These are phyloP conservation scores for Cyanidioschyzon merolae DNA, from an alignment of 23 red algal genomes.

Conservation along the genomic window DNA sequence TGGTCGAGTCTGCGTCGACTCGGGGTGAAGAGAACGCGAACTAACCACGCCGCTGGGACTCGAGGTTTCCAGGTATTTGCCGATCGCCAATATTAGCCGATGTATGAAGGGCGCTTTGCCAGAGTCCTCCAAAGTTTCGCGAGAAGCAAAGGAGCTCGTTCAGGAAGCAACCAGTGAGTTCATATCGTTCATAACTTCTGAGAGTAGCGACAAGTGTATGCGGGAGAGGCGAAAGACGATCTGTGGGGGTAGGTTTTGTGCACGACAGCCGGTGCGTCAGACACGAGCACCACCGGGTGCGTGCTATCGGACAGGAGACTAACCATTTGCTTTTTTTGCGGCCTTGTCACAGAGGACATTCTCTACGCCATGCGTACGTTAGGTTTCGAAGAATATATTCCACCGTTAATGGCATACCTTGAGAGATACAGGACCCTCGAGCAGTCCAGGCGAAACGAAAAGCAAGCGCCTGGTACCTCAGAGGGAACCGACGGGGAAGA, in stretches of 20 bases:
- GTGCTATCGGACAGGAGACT: not conserved
- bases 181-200: slow-evolving; percentile 96
- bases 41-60: too few species aligned
- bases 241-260: slow-evolving; percentile 29
- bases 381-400: slow-evolving; percentile 94
- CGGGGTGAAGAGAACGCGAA: too few species aligned
- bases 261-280: not conserved
- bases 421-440: slow-evolving; percentile 27
- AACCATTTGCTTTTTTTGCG: too few species aligned
- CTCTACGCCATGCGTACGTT: slow-evolving; percentile 95
- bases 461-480: not conserved
- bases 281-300: not conserved
- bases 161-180: slow-evolving; percentile 94
- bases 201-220: slow-evolving; percentile 91
- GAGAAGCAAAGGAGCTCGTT: slow-evolving; percentile 89
- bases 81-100: slow-evolving; percentile 86
- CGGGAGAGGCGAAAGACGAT: slow-evolving; percentile 96
- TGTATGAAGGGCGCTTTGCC: slow-evolving; percentile 91
- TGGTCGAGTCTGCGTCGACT: too few species aligned
- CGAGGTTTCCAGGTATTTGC: slow-evolving; percentile 39
- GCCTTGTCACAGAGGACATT: slow-evolving; percentile 68
- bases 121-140: slow-evolving; percentile 64
- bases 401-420: slow-evolving; percentile 78
- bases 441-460: not conserved
- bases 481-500: not conserved